These are phyloP conservation scores for Leccinum insolens DNA, from an alignment of 1,284 basidiomycete genomes.

Conservation along the genomic window DNA sequence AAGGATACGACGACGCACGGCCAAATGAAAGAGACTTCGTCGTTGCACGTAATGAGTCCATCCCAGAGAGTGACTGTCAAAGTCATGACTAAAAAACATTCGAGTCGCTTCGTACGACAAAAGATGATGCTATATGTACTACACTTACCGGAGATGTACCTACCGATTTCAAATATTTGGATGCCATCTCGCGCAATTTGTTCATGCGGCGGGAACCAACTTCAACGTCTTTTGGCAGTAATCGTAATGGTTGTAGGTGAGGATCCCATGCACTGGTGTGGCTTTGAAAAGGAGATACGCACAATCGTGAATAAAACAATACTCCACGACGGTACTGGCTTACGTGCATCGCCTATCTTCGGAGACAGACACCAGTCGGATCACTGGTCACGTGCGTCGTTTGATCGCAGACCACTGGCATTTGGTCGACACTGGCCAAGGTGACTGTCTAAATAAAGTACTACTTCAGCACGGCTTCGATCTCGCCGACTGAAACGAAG, in stretches of 20 bases:
- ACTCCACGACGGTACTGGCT: too few relatives aligned
- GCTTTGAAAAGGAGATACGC: neutral
- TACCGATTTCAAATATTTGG: conserved; percentile 8
- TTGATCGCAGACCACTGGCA: too few relatives aligned
- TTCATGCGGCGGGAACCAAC: conserved; percentile 8
- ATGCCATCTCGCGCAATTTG: neutral
- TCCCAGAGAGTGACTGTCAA: conserved; percentile 17
- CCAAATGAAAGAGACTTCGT: conserved; percentile 23
- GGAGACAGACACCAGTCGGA: too few relatives aligned
- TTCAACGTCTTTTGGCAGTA: neutral
- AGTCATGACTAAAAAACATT: conserved; percentile 8
- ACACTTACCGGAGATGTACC: conserved; percentile 16
- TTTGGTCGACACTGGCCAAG: neutral
- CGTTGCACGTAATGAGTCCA: conserved; percentile 9
- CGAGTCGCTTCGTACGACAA: neutral
- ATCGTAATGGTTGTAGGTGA: neutral
- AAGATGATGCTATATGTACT: neutral
- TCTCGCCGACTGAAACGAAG: neutral
- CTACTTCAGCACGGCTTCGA: neutral
- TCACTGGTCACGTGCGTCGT: too few relatives aligned
- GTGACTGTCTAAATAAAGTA: neutral
- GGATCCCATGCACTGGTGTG: neutral
- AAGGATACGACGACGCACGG: conserved; percentile 11
- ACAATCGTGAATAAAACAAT: neutral
- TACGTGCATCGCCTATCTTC: too few relatives aligned